Conservation (phyloP, 495 filamentous ascomycete species). For the Corynascus novoguineensis region DNA sequence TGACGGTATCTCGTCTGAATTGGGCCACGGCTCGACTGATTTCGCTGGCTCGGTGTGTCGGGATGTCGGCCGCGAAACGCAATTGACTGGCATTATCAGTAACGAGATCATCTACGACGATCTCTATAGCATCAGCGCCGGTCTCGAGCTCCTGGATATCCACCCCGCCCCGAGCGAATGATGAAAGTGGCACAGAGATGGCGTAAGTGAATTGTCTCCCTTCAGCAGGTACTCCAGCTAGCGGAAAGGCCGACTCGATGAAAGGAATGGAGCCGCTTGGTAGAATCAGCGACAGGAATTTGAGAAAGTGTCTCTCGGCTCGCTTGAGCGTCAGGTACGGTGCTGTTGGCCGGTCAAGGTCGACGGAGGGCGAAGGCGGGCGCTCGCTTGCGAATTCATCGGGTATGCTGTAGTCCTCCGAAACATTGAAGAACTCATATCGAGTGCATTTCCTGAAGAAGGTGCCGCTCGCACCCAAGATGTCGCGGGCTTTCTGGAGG, state of each 20-base stretch:
- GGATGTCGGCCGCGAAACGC: conserved; percentile 43
- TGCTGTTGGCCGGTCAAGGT: conserved; percentile 43
- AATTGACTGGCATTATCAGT: conserved; percentile 30
- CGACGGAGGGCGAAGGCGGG: conserved; percentile 17
- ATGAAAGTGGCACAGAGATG: conserved; percentile 54
- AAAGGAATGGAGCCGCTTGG: conserved; percentile 48
- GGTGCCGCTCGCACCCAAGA: conserved; percentile 43
- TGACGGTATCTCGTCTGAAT: conserved; percentile 54
- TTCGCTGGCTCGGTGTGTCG: conserved; percentile 39
- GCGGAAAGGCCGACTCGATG: conserved; percentile 60
- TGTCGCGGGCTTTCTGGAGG: conserved; percentile 45
- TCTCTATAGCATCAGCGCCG: conserved; percentile 63
- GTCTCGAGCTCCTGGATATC: conserved; percentile 57
- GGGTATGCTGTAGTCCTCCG: conserved; percentile 28
- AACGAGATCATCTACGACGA: conserved; percentile 53
- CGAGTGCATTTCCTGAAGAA: conserved; percentile 59
- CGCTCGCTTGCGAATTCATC: conserved; percentile 3
- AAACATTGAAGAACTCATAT: conserved; percentile 69
- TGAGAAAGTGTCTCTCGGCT: conserved; percentile 65
- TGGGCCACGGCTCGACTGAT: conserved; percentile 50
- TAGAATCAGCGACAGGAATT: conserved; percentile 58
- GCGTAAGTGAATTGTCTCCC: conserved; percentile 59
- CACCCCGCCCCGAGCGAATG: conserved; percentile 42
- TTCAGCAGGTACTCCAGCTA: conserved; percentile 57
- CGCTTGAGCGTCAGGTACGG: conserved; percentile 66